Base-by-base conservation (phyloP, 1,284 basidiomycete genomes). In the Cutaneotrichosporon spelunceum region DNA sequence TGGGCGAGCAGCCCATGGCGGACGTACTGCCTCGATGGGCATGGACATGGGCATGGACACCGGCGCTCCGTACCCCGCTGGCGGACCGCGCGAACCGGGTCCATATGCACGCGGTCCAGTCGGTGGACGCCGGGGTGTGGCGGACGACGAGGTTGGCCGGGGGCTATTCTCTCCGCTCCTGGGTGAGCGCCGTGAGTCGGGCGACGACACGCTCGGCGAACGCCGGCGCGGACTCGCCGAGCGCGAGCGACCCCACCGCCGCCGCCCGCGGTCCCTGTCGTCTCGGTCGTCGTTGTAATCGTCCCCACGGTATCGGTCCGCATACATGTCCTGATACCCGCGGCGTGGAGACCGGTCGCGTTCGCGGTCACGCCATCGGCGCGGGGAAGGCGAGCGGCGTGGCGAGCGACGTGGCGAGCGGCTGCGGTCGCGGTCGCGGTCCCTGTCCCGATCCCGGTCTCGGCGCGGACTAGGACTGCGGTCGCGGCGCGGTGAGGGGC, bases 61-160 rank as follows among this genome's bases (percentile, higher is more conserved):
- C n/a, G n/a, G n/a, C n/a, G n/a, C n/a, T n/a, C 45, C 45, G 54
- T 50, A 56, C 2, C 55, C 52, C 2, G 53, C 27, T 3, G 61
- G 47, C 1, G 58, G 56, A 24, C 58, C 53, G 23, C 56, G 61
- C 1, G 44, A 26, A 26, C 36, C 57, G 26, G 61, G 53, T 13
- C 58, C 60, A 49, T 62, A 62, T 2, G 69, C 71, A 26, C 69
- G 57, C 13, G 69, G 68, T 3, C 68, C 67, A 1, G 70, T 69
- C 0, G 72, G 69, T 6, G 62, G 55, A 16, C 39, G 39, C 42
- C 29, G 48, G 59, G 61, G 29, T 59, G 59, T 0, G 70, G 50
- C 60, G 55, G 2, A 58, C 71, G 61, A 66, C 1, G 69, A 33
- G 30, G 30, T 65, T 7, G 71, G 64, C 1, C 70, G 69, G 3